Conservation (phyloP, 2,329 filamentous ascomycete genomes). For the Ascochyta fabae region DNA sequence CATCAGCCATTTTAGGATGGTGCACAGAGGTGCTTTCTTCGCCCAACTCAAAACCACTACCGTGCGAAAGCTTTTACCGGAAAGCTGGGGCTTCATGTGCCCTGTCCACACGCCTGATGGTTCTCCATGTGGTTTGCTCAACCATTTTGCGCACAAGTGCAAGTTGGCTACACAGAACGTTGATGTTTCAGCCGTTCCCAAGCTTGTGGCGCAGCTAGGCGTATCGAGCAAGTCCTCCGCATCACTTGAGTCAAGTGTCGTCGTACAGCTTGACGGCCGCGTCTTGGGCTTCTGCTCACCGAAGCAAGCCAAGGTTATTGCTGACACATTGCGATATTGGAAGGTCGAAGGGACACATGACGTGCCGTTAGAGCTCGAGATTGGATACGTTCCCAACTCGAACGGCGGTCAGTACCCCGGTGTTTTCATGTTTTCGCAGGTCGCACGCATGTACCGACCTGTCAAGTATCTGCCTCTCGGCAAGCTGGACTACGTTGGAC, state of each 20-base stretch:
- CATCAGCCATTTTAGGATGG: conserved; percentile 98
- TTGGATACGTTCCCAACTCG: conserved; percentile 88
- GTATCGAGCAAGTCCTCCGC: conserved; percentile 78
- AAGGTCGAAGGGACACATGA: conserved; percentile 87
- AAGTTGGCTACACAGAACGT: conserved; percentile 78
- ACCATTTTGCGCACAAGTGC: conserved; percentile 95
- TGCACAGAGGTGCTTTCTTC: conserved; percentile 98
- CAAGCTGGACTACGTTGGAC: conserved; percentile 85
- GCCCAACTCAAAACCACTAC: conserved; percentile 97
- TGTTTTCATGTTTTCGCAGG: conserved; percentile 87
- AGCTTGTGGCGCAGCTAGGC: conserved; percentile 78
- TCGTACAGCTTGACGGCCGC: conserved; percentile 87
- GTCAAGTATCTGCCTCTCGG: conserved; percentile 90
- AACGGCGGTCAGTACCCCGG: conserved; percentile 95
- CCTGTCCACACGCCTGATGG: conserved; percentile 98
- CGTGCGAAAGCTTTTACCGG: conserved; percentile 90
- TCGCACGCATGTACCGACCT: conserved; percentile 85
- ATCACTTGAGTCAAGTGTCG: conserved; percentile 80
- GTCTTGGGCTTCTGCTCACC: conserved; percentile 91
- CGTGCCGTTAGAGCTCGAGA: conserved; percentile 83
- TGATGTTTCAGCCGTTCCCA: conserved; percentile 76
- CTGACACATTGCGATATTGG: conserved; percentile 89
- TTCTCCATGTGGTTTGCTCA: conserved; percentile 89
- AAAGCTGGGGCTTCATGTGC: conserved; percentile 98
- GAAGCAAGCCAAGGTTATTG: conserved; percentile 78